These are phyloP conservation scores for Myriosclerotinia scirpicola DNA, from an alignment of 2,329 filamentous ascomycete species.

Conservation along the genomic window DNA sequence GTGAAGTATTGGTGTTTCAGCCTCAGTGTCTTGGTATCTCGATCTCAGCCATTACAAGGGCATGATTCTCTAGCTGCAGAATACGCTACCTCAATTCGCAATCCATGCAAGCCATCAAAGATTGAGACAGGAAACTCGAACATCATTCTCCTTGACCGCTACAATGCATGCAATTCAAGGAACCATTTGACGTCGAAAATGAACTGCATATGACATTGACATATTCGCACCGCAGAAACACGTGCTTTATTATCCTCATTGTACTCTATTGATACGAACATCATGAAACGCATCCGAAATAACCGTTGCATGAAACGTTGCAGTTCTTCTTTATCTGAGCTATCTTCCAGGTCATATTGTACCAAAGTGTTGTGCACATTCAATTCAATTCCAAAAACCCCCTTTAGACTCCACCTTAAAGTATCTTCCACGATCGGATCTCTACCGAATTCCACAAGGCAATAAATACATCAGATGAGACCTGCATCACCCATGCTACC, in stretches of 20 bases:
- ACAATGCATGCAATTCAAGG: conserved; percentile 13
- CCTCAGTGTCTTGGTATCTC: conserved; percentile 19
- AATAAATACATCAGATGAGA: conserved; percentile 18
- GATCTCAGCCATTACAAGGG: conserved; percentile 16
- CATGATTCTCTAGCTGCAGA: conserved; percentile 20
- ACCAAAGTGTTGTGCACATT: neutral
- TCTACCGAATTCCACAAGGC: neutral
- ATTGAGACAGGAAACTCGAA: neutral
- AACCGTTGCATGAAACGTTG: conserved; percentile 17
- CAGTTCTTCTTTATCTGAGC: conserved; percentile 6
- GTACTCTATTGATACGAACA: neutral
- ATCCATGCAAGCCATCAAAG: conserved; percentile 19
- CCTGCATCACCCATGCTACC: neutral
- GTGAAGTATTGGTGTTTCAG: conserved; percentile 17
- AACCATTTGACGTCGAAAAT: neutral
- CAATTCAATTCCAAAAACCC: neutral
- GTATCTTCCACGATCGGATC: neutral
- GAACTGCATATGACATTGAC: conserved; percentile 18
- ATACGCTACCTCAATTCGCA: conserved; percentile 5
- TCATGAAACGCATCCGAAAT: conserved; percentile 17
- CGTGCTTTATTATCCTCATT: neutral
- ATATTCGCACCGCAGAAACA: conserved; percentile 16
- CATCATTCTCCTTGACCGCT: conserved; percentile 7
- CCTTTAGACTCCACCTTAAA: neutral
- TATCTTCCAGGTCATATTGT: neutral